Conservation (phyloP, 352 stramenopile species). For the Phytophthora macrochlamydospora region DNA sequence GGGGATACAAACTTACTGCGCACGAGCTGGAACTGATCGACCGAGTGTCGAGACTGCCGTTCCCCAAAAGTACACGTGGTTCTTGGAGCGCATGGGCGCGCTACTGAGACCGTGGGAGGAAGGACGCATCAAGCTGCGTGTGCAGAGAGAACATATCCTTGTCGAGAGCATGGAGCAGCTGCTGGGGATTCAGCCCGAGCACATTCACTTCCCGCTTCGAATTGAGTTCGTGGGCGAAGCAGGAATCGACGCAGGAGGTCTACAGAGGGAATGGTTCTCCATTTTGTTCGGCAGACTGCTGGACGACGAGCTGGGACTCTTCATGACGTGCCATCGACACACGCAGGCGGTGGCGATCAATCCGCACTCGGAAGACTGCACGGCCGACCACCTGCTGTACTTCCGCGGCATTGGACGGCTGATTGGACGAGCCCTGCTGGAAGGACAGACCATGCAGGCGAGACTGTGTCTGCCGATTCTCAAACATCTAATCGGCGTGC, state of each 20-base stretch:
- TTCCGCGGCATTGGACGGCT: conserved; percentile 78
- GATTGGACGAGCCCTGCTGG: conserved; percentile 68
- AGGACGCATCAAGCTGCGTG: conserved; percentile 82
- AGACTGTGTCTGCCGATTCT: conserved; percentile 76
- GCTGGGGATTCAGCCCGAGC: conserved; percentile 69
- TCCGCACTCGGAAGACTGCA: conserved; percentile 74
- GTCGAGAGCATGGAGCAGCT: conserved; percentile 86
- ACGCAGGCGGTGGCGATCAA: conserved; percentile 80
- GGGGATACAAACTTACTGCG: conserved; percentile 61
- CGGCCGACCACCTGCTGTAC: conserved; percentile 87
- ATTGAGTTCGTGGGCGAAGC: conserved; percentile 89
- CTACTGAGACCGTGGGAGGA: conserved; percentile 78
- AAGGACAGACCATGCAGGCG: conserved; percentile 78
- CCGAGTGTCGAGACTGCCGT: conserved; percentile 66
- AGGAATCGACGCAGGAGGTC: conserved; percentile 74
- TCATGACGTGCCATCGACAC: conserved; percentile 76
- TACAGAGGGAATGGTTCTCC: conserved; percentile 85
- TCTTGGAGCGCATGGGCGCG: conserved; percentile 72
- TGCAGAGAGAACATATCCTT: conserved; percentile 74
- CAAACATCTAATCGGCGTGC: conserved; percentile 81
- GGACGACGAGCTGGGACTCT: conserved; percentile 69
- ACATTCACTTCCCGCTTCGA: conserved; percentile 80
- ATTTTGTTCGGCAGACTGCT: conserved; percentile 78
- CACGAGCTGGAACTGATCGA: conserved; percentile 70
- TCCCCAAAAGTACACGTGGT: conserved; percentile 86